Base-by-base conservation (phyloP, 306 rosid genomes). In the Trifolium repens region DNA sequence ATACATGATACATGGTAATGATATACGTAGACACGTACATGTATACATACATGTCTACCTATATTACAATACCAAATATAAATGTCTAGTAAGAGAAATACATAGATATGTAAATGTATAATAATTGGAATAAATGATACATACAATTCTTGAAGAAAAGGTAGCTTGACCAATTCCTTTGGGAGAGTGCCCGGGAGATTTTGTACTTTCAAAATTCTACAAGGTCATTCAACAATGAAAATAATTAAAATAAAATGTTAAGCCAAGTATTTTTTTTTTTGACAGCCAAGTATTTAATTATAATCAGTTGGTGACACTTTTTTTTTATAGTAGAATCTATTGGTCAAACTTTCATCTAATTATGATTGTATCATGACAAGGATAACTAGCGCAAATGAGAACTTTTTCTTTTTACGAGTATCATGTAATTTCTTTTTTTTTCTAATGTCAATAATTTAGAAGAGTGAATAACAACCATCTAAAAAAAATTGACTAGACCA, bases 141-240 rank as follows among this genome's bases (percentile, higher is more conserved):
- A 67, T 64, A 84, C 91, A 88, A n/a, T 42, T 84, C 59, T 40
- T 77, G 44, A 5, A 90, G 89, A 62, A 70, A 76, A 39, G 80
- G 81, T 54, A 90, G 75, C 60, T 34, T 74, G 11, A 6, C 66
- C 24, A 90, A 1, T 12, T 82, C 83, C 19, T n/a, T 37, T 0
- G 96, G 96, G 7, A 88, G 84, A 30, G 53, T 70, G 9, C 96
- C 92, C 0, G 42, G 8, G 11, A 90, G 84, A 58, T 52, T 67
- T 73, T 82, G 87, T 8, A 17, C n/a, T 53, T 75, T 84, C 17
- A 82, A 43, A 55, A 61, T 4, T 66, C 90, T 90, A 78, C 46
- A 58, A 0, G 0, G 11, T 34, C 19, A 53, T 53, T 17, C 32
- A 14, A 16, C 58, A 68, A 46, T 46, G 14, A 22, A 10, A 55